These are phyloP conservation scores for Afroboletus lepidellus DNA, from an alignment of 1,284 basidiomycete species.

Conservation along the genomic window DNA sequence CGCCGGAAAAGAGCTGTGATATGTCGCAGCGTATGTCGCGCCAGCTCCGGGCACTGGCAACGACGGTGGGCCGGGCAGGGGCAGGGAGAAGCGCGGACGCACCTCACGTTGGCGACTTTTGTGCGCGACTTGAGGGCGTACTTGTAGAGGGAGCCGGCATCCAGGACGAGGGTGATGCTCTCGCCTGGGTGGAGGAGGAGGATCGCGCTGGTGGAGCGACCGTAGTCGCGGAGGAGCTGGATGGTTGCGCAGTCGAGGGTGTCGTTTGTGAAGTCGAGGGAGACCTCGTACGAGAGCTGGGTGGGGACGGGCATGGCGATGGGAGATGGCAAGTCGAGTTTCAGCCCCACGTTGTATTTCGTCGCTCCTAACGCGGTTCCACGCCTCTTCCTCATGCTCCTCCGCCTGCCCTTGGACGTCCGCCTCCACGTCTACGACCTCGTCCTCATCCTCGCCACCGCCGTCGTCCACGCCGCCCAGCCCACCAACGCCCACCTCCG, in stretches of 20 bases:
- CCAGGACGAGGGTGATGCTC: conserved; percentile 61
- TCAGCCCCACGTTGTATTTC: conserved; percentile 37
- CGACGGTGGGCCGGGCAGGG: conserved; percentile 1
- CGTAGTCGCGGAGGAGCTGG: conserved; percentile 64
- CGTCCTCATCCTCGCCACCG: conserved; percentile 29
- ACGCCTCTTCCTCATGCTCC: conserved; percentile 22
- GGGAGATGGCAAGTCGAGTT: conserved; percentile 26
- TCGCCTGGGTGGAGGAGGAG: conserved; percentile 62
- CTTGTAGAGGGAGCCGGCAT: conserved; percentile 64
- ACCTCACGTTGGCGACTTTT: conserved; percentile 70
- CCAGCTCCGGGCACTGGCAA: conserved; percentile 60
- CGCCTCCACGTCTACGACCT: conserved; percentile 38
- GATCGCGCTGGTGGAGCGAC: conserved; percentile 50
- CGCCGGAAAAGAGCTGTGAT: conserved; percentile 55
- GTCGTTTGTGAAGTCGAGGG: conserved; percentile 68
- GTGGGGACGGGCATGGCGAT: conserved; percentile 47
- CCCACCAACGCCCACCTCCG: conserved; percentile 38
- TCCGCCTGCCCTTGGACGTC: conserved; percentile 36
- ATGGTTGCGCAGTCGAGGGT: conserved; percentile 62
- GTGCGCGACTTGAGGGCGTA: conserved; percentile 65
- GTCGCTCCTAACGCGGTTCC: conserved; percentile 34
- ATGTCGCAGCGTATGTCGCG: conserved; percentile 59
- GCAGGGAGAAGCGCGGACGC: conserved; percentile 30
- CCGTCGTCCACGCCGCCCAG: conserved; percentile 29
- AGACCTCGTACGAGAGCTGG: conserved; percentile 52